A percentile compares a stretch with the other conserved stretches of the same genome.
phyloP scores from a whole-genome alignment of 768 basidiomycete species.

The Rhizopogon vulgaris region DNA sequence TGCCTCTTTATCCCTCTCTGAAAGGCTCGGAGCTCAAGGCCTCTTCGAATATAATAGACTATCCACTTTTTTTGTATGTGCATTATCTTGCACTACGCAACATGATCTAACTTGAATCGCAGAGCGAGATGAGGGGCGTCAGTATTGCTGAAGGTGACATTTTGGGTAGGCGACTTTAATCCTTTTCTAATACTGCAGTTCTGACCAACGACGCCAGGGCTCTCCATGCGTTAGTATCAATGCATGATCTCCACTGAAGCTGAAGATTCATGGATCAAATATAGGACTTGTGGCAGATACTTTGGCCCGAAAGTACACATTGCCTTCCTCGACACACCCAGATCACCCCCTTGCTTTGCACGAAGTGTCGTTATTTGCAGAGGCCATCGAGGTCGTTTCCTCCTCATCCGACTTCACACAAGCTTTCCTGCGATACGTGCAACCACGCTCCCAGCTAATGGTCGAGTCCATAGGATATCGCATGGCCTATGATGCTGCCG shows the following conservation, averaged over 20 bases:
- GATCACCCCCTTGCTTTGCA: conserved; percentile 16
- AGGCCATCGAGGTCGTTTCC: conserved; percentile 1
- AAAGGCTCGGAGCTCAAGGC: conserved; percentile 40
- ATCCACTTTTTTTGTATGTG: conserved; percentile 24
- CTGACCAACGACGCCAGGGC: not conserved
- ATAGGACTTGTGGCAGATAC: conserved; percentile 25
- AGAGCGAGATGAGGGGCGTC: conserved; percentile 34
- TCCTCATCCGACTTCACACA: conserved; percentile 10
- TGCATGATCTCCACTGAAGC: not conserved
- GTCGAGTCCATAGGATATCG: conserved; percentile 24
- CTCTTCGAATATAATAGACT: conserved; percentile 34
- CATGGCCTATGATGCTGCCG: conserved; percentile 24
- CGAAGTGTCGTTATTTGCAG: conserved; percentile 10
- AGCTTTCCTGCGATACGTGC: conserved; percentile 11
- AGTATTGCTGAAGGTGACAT: conserved; percentile 43
- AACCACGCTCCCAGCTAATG: conserved; percentile 19
- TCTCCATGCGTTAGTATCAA: conserved; percentile 18
- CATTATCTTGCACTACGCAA: not conserved
- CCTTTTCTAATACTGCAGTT: not conserved
- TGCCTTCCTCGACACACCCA: conserved; percentile 11
- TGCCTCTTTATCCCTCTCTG: conserved; percentile 17
- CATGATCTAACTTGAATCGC: not conserved
- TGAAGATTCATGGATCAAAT: not conserved
- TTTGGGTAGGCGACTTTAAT: conserved; percentile 21
- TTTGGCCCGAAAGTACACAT: conserved; percentile 12